These are phyloP conservation scores for Chytridium lagenaria DNA, from an alignment of 371 early-diverging fungal species.

Conservation along the genomic window DNA sequence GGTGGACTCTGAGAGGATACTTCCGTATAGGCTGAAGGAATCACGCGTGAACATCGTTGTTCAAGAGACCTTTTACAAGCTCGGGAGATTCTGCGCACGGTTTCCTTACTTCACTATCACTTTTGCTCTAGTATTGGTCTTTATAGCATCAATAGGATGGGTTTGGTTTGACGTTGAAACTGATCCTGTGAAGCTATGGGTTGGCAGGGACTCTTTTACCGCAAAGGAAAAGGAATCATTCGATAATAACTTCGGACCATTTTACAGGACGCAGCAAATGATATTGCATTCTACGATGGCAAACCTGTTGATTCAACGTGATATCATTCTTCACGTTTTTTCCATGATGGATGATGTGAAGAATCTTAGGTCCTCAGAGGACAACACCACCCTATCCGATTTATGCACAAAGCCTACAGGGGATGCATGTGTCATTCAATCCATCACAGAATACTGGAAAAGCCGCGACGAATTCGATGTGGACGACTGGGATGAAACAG, in stretches of 20 bases:
- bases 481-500: neutral
- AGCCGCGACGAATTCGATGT: neutral
- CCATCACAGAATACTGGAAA: neutral
- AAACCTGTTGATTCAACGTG: neutral
- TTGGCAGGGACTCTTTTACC: constrained; percentile 10
- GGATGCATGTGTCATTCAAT: neutral
- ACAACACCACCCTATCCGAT: neutral
- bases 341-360: neutral
- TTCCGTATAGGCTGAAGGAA: neutral
- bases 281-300: neutral
- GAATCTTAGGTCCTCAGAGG: neutral
- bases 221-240: neutral
- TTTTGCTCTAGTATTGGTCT: neutral
- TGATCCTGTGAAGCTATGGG: constrained; percentile 9
- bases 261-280: neutral
- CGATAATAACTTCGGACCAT: neutral
- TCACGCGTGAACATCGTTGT: neutral
- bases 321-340: neutral
- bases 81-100: neutral
- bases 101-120: constrained; percentile 5
- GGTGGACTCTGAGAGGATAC: neutral
- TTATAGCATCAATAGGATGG: neutral
- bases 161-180: constrained; percentile 1
- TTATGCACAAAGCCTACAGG: constrained; percentile 4
- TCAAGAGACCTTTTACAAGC: neutral